Conservation (phyloP, 1,139 yeast species). For the Hemisphaericaspora lyxosophila region DNA sequence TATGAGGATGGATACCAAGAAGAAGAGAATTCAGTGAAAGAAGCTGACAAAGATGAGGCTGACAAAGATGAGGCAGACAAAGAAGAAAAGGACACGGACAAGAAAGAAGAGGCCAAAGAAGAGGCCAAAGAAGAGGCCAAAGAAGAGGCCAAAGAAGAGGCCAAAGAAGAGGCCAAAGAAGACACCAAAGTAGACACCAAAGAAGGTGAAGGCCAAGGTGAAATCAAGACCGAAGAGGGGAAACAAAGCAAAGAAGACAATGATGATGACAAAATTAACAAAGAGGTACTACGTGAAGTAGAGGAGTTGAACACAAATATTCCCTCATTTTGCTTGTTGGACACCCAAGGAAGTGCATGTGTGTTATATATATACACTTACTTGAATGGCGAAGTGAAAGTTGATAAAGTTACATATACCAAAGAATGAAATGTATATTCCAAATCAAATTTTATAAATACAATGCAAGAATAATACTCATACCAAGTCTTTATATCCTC, state of each 20-base stretch:
- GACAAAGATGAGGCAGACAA: neutral
- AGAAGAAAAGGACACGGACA: slow-evolving; percentile 14
- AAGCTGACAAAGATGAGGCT: slow-evolving; percentile 18
- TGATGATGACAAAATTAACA: slow-evolving; percentile 10
- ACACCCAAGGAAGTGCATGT: slow-evolving; percentile 74
- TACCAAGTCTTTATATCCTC: neutral
- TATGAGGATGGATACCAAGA: slow-evolving; percentile 48
- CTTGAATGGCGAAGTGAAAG: slow-evolving; percentile 81
- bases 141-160: slow-evolving; percentile 13
- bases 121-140: slow-evolving; percentile 23
- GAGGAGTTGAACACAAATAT: slow-evolving; percentile 31
- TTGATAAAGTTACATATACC: slow-evolving; percentile 81
- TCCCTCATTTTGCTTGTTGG: slow-evolving; percentile 90
- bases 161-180: too few relatives aligned
- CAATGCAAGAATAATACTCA: neutral
- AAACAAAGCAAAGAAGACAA: too few relatives aligned
- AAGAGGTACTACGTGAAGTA: slow-evolving; percentile 14
- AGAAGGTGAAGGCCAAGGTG: too few relatives aligned
- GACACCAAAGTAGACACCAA: too few relatives aligned
- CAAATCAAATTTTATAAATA: neutral
- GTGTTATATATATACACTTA: slow-evolving; percentile 83
- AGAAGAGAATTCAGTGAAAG: slow-evolving; percentile 35
- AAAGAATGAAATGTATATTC: slow-evolving; percentile 43
- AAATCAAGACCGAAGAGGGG: too few relatives aligned
- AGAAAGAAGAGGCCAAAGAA: slow-evolving; percentile 12